Base-by-base conservation (phyloP, 2,329 filamentous ascomycete genomes). In the Myriosclerotinia curreyana region DNA sequence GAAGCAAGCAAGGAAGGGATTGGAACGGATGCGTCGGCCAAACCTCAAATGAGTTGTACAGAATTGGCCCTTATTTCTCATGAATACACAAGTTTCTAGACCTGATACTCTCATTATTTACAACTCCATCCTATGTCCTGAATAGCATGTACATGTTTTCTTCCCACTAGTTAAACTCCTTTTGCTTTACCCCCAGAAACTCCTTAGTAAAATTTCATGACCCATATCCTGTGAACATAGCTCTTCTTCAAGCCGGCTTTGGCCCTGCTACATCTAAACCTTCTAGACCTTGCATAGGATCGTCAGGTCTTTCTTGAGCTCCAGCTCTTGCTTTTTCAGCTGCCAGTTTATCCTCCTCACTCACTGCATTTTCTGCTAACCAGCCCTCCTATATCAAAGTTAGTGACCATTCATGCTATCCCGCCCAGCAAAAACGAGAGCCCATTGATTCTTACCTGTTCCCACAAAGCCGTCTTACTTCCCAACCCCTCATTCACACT, bases 281-380 rank as follows among this genome's bases (percentile, higher is more conserved):
- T 76, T 98, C 93, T 8, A 99, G 79, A 42, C 93, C 94, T 78
- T 97, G 92, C 95, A 99, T 99, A 4, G 94, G 92, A 78, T 98
- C 92, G 71, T 88, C 85, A 1, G 84, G 82, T 52, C 78, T 81
- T 65, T 82, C 79, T 69, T 83, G 83, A 44, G 79, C 79, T 63
- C 77, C 78, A 65, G 77, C 77, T 68, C 80, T 80, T 58, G 80
- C 80, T 69, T 82, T 79, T 51, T 88, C 86, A 48, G 80, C 79
- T 36, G 82, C 86, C 70, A 84, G 73, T 64, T 83, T 84, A 73
- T 95, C 91, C 75, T 95, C 92, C 68, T 95, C 91, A 67, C 86
- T 87, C 62, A 91, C 90, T 53, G 91, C 91, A 80, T 97, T 85
- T 75, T 96, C 90, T 51, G 92, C 90, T 73, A 98, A 79, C 86